Base-by-base conservation (phyloP, 202 grass and related monocot genomes). In the Carex arenaria region DNA sequence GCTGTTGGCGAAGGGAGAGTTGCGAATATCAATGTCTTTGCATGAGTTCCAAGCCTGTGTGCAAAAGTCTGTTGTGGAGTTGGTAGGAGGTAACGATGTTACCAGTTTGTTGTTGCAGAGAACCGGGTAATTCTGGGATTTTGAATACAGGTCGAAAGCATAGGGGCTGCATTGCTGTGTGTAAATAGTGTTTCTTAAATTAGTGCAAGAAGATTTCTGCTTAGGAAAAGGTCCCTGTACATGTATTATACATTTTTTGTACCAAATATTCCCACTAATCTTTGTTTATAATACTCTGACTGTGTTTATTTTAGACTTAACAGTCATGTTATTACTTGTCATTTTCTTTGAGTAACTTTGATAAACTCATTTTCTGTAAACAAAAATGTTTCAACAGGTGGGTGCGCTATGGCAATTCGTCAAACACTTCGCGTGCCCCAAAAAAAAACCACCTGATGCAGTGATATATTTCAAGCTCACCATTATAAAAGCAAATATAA, bases 151-250 rank as follows among this genome's bases (percentile, higher is more conserved):
- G 3, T 92, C 85, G 64, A 82, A 89, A 81, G 94, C 90, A 84
- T 90, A 97, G 12, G 94, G 91, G 74, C 84, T 80, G 85, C 94
- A 97, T 87, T 87, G 88, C 94, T 97, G 86, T 64, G 17, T 53
- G 9, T 40, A 54, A 52, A 15, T 49, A 61, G 18, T 15, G 8
- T 12, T 61, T 57, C 3, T 42, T 70, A 43, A 20, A 72, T 49
- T 70, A 49, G 68, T 72, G 40, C 3, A 72, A 47, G n/a, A 23
- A 28, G 52, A n/a, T 54, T 54, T 77, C 26, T 56, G 2, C 22
- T 54, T 30, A 76, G 20, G 10, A 77, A 32, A 77, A 32, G 23
- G 63, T 65, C 3, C 23, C 19, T 20, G 3, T 47, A 45, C 22
- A 9, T 19, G 8, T 47, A 47, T 53, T 74, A n/a, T 51, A 31